A percentile compares a stretch with the other conserved stretches of the same genome.
Evolutionary conservation across 495 filamentous ascomycete genomes (phyloP).

Genomic region (Aspergillus leporis): DNA sequence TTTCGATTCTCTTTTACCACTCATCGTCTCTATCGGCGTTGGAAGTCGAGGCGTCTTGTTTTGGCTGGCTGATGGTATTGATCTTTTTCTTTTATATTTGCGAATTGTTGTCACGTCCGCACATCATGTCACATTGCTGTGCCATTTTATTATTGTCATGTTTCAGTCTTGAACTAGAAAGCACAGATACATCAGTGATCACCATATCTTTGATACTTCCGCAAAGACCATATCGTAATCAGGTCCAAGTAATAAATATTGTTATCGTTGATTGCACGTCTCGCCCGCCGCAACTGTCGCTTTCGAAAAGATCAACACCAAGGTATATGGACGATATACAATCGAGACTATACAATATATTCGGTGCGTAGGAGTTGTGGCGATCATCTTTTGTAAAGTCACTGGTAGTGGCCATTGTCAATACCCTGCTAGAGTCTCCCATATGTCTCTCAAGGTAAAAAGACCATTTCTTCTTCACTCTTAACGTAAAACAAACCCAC

Average conservation of each 20-base stretch:
- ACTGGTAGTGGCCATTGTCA: too few relatives aligned
- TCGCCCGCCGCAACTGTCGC: neutral
- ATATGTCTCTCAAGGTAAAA: too few relatives aligned
- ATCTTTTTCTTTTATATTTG: slow-evolving; percentile 32
- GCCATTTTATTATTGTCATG: slow-evolving; percentile 22
- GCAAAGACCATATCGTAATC: neutral
- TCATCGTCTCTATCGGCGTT: slow-evolving; percentile 49
- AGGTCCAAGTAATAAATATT: neutral
- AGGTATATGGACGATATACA: neutral
- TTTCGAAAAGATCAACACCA: neutral
- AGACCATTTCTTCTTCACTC: too few relatives aligned
- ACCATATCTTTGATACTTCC: slow-evolving; percentile 13
- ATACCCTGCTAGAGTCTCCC: too few relatives aligned
- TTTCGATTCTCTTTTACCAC: slow-evolving; percentile 36
- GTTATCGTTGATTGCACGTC: neutral
- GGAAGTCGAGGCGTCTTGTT: slow-evolving; percentile 49
- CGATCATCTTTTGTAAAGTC: too few relatives aligned
- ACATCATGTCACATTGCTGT: slow-evolving; percentile 19
- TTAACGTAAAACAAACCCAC: too few relatives aligned
- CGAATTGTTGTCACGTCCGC: slow-evolving; percentile 21
- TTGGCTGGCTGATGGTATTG: slow-evolving; percentile 42
- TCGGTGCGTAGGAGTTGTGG: too few relatives aligned
- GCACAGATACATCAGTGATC: slow-evolving; percentile 29
- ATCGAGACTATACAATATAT: too few relatives aligned
- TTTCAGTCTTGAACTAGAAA: slow-evolving; percentile 24